Evolutionary conservation across 345 rosid genomes (phyloP).

Genomic region (Moringa oleifera): DNA sequence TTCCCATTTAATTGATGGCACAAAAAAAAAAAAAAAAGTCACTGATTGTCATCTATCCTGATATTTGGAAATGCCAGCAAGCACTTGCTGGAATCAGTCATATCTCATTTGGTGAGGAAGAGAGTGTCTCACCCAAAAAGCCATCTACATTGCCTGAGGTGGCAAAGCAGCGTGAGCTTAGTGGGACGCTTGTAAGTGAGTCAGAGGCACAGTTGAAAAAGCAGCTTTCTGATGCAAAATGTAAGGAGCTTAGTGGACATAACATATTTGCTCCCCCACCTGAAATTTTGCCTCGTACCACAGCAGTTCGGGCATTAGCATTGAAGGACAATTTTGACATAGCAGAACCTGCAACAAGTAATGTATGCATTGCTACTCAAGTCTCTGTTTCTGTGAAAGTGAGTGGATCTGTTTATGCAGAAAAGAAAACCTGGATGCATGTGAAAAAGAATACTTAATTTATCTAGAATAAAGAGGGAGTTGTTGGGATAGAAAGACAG

Average conservation of each 20-base stretch:
- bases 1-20: not conserved
- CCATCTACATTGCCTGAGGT: constrained; percentile 72
- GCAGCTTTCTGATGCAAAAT: constrained; percentile 83
- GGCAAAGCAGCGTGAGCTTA: constrained; percentile 92
- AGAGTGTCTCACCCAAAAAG: constrained; percentile 62
- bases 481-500: no score
- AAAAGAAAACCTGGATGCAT: not conserved
- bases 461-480: no score
- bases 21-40: no score
- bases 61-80: constrained; percentile 44
- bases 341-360: constrained; percentile 44
- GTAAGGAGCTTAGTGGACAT: constrained; percentile 86
- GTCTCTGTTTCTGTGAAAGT: not conserved
- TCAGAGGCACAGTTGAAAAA: constrained; percentile 57
- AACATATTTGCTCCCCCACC: constrained; percentile 98
- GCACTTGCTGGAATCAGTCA: constrained; percentile 84
- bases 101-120: constrained; percentile 88
- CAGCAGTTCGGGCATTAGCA: constrained; percentile 61
- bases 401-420: not conserved
- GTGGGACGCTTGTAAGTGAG: constrained; percentile 71
- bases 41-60: not conserved
- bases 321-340: constrained; percentile 63
- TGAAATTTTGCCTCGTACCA: constrained; percentile 78
- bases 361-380: not conserved
- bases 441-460: not conserved